Evolutionary conservation across 768 basidiomycete genomes (phyloP), one percentile per base, ranked within the genome.

Genomic region (Dacryopinax primogenitus): DNA sequence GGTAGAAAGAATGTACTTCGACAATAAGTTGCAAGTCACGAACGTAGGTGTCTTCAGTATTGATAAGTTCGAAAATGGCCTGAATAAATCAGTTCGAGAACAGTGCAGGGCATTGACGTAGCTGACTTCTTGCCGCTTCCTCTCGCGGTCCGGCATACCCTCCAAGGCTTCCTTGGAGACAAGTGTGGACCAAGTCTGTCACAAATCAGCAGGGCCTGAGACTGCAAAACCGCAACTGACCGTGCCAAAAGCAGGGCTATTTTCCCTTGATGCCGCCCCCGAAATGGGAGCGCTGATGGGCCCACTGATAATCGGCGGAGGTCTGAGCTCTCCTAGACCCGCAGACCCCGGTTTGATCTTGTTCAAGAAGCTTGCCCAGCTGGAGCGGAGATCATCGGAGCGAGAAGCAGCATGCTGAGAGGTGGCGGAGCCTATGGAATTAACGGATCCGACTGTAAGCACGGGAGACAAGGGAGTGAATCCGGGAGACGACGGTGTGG

Each of bases 61-160:
- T 81, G 69, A 98, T 95, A 63, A 98, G 80, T 76, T 99, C 95
- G 69, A 97, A 98, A 63, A 96, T 95, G 0, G 90, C 87, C 86
- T 88, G 68, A n/a, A 1, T 34, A 15, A 63, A 45, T 21, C 9
- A 26, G 47, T 18, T 51, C 1, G n/a, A 36, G 41, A 47, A 13
- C 37, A 33, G 6, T 13, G 4, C 0, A 18, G 32, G 44, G 51
- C 23, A 64, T 32, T 2, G 62, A 28, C 11, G 26, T 12, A 1
- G 65, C 76, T 63, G 67, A 86, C 88, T 79, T 98, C 95, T 75
- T 97, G 95, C 64, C 94, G 81, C 66, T 85, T 86, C 47, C 94
- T 81, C 73, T 98, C 95, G 26, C 78, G 78, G 0, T 80, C 73
- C 0, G 90, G 88, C 45, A 97, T 86, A 4, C 84, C 90, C 33